Percentiles rank a stretch among this genome's conserved stretches.
Evolutionary conservation across 441 rosid species (phyloP).

Genomic region (Macaranga tanarius): DNA sequence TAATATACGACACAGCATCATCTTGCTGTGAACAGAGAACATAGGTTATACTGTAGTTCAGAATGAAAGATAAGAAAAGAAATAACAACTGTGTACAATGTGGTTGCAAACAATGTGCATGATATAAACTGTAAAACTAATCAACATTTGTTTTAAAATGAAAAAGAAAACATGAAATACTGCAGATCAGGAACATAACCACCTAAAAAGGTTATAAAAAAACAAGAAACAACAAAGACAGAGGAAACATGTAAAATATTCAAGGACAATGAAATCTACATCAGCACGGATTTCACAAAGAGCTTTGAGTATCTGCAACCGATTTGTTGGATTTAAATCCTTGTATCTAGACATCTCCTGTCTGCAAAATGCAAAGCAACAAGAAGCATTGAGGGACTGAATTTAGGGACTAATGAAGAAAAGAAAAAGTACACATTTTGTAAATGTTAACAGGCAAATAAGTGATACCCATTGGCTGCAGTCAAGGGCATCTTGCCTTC

Average conservation of each 20-base stretch:
- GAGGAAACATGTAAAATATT: slow-evolving; percentile 7
- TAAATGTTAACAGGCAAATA: not conserved
- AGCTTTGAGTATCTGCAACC: slow-evolving; percentile 63
- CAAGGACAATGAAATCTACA: slow-evolving; percentile 37
- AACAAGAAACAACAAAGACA: slow-evolving; percentile 11
- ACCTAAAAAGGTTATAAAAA: not conserved
- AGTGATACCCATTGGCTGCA: slow-evolving; percentile 55
- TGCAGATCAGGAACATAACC: not conserved
- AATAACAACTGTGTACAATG: not conserved
- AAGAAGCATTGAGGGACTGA: slow-evolving; percentile 15
- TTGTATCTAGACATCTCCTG: slow-evolving; percentile 60
- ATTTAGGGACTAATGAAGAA: slow-evolving; percentile 3
- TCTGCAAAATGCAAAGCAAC: slow-evolving; percentile 38
- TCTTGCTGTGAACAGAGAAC: slow-evolving; percentile 53
- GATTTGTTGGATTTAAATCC: slow-evolving; percentile 54
- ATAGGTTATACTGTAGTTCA: slow-evolving; percentile 17
- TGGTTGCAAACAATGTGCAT: not conserved
- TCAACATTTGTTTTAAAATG: not conserved
- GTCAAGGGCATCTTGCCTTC: slow-evolving; percentile 64
- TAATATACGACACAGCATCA: slow-evolving; percentile 55
- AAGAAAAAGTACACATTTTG: not conserved
- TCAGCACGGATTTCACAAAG: slow-evolving; percentile 81
- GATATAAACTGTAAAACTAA: not conserved
- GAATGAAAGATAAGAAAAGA: slow-evolving; percentile 14
- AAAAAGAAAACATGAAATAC: not conserved